Conservation (phyloP, 768 basidiomycete genomes). For the Brasilioporus rufonigricans region DNA sequence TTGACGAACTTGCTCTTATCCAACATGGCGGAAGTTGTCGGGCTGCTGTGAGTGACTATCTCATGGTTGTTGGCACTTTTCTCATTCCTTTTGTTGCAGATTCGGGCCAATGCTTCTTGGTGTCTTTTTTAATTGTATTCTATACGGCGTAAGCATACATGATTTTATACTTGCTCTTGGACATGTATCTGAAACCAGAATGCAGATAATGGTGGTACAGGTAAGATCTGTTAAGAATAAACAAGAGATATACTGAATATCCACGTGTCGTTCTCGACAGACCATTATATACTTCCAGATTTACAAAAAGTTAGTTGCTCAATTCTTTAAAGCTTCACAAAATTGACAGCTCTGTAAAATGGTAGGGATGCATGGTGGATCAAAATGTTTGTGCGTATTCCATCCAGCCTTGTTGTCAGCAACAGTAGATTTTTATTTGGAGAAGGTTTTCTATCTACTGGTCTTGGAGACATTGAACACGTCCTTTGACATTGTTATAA, state of each 20-base stretch:
- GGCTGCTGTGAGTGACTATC: too few relatives aligned
- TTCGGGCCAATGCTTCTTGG: too few relatives aligned
- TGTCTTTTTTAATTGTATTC: too few relatives aligned
- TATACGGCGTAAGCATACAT: too few relatives aligned
- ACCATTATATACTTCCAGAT: neutral
- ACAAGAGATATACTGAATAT: neutral
- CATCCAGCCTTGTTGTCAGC: too few relatives aligned
- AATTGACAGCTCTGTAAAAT: too few relatives aligned
- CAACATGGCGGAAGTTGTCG: too few relatives aligned
- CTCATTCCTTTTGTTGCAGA: too few relatives aligned
- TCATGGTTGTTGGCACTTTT: too few relatives aligned
- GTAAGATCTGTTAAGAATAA: neutral
- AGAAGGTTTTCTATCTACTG: neutral
- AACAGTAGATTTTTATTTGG: neutral
- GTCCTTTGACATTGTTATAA: slow-evolving; percentile 42
- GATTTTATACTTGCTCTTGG: neutral
- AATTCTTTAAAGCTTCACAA: too few relatives aligned
- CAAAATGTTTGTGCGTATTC: slow-evolving; percentile 37
- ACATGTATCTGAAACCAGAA: neutral
- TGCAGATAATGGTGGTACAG: slow-evolving; percentile 11
- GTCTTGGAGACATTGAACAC: slow-evolving; percentile 44
- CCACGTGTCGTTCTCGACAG: neutral
- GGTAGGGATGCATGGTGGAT: too few relatives aligned
- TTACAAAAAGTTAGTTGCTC: neutral
- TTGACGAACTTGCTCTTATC: too few relatives aligned